Percentiles rank a stretch among this genome's conserved stretches.
Evolutionary conservation across 176 grass and related monocot species (phyloP).

Genomic region (Carex myosuroides): DNA sequence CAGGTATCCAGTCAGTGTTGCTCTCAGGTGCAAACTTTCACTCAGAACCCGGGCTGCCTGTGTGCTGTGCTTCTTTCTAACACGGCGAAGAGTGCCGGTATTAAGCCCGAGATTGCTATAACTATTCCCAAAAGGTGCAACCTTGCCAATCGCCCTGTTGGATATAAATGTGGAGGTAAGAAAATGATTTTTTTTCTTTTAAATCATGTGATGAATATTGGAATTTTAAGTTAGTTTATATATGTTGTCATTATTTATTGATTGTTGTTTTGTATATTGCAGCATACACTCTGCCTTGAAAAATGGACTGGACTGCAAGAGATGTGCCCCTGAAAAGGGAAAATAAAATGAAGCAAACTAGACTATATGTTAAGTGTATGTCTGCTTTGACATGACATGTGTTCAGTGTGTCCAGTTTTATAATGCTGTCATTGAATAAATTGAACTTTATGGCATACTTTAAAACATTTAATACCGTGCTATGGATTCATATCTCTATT

Average conservation of each 20-base stretch:
- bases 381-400: background rate
- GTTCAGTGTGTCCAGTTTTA: background rate
- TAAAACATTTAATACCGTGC: background rate
- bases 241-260: background rate
- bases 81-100: slow-evolving; percentile 51
- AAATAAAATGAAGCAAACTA: background rate
- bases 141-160: slow-evolving; percentile 54
- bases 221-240: background rate
- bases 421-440: background rate
- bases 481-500: no score
- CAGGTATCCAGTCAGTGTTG: slow-evolving; percentile 47
- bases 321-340: background rate
- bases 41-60: slow-evolving; percentile 51
- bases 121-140: slow-evolving; percentile 85
- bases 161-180: slow-evolving; percentile 82
- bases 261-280: slow-evolving; percentile 10
- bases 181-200: background rate
- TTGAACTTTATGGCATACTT: background rate
- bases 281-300: slow-evolving; percentile 57
- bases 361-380: background rate
- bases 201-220: background rate
- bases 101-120: slow-evolving; percentile 64
- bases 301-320: background rate
- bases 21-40: slow-evolving; percentile 47
- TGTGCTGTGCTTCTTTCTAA: slow-evolving; percentile 77